Evolutionary conservation across 1,284 basidiomycete species (phyloP).

Genomic region (Garcileccinum viscosum): DNA sequence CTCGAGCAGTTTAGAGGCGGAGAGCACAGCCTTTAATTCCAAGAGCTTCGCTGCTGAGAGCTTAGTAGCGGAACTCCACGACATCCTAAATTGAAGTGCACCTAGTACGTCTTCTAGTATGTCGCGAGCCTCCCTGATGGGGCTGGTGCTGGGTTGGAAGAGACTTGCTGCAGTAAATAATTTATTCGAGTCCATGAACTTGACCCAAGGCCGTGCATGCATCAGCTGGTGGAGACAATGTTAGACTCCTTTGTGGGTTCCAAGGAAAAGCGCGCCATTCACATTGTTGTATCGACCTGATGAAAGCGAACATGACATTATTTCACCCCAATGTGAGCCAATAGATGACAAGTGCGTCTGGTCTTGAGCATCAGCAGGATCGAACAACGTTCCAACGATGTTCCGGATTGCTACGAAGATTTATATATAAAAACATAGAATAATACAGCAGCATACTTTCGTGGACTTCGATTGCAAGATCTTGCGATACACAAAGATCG

Average conservation of each 20-base stretch:
- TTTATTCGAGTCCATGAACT: constrained; percentile 47
- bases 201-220: constrained; percentile 52
- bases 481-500: constrained; percentile 38
- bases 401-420: constrained; percentile 36
- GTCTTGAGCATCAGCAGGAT: constrained; percentile 34
- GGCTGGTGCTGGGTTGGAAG: constrained; percentile 19
- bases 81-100: constrained; percentile 15
- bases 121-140: constrained; percentile 31
- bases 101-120: constrained; percentile 42
- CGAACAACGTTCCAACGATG: constrained; percentile 36
- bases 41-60: constrained; percentile 42
- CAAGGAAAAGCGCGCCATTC: neutral
- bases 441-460: constrained; percentile 39
- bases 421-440: constrained; percentile 21
- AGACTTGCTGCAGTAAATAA: constrained; percentile 43
- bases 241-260: neutral
- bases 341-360: constrained; percentile 35
- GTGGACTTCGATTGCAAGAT: constrained; percentile 28
- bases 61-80: constrained; percentile 27
- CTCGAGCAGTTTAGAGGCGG: constrained; percentile 48
- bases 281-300: constrained; percentile 23
- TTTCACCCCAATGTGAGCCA: constrained; percentile 41
- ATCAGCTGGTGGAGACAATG: constrained; percentile 36
- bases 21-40: constrained; percentile 42
- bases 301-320: constrained; percentile 16